phyloP scores from a whole-genome alignment of 2,329 filamentous ascomycete species.

The Aspergillus glaucus region DNA sequence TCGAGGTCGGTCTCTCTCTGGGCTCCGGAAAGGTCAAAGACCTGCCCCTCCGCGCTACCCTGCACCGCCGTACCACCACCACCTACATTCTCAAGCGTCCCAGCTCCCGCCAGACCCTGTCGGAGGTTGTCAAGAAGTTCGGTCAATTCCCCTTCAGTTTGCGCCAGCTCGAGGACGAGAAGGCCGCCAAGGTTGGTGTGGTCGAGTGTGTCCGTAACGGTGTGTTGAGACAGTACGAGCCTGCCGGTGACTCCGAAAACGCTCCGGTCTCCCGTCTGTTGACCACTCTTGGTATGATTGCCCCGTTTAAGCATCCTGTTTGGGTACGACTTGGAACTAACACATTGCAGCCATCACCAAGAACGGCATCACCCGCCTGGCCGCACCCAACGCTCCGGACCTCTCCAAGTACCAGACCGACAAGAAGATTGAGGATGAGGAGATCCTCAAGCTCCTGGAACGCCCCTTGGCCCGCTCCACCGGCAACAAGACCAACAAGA shows the following conservation, averaged over 20 bases:
- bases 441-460: conserved; percentile 89
- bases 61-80: conserved; percentile 86
- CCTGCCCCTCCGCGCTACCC: conserved; percentile 77
- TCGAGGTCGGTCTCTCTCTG: conserved; percentile 88
- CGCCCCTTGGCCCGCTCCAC: conserved; percentile 64
- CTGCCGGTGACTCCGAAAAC: conserved; percentile 87
- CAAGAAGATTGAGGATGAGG: conserved; percentile 96
- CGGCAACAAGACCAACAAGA: conserved; percentile 74
- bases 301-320: too few relatives aligned
- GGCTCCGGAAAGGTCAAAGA: conserved; percentile 93
- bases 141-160: conserved; percentile 96
- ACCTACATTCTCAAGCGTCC: conserved; percentile 92
- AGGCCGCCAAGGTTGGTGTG: conserved; percentile 88
- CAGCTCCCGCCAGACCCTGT: conserved; percentile 84
- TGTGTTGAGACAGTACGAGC: conserved; percentile 91
- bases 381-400: conserved; percentile 69
- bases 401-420: conserved; percentile 81
- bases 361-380: conserved; percentile 86
- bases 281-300: conserved; percentile 79
- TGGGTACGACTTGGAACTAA: conserved; percentile 14
- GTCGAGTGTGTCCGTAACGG: conserved; percentile 92
- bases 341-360: conserved; percentile 75
- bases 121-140: conserved; percentile 95
- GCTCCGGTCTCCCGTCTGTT: conserved; percentile 78
- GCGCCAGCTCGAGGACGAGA: conserved; percentile 93